Evolutionary conservation across 2,329 filamentous ascomycete genomes (phyloP), one percentile per base, ranked within the genome.

Genomic region (Myriosclerotinia scirpicola): DNA sequence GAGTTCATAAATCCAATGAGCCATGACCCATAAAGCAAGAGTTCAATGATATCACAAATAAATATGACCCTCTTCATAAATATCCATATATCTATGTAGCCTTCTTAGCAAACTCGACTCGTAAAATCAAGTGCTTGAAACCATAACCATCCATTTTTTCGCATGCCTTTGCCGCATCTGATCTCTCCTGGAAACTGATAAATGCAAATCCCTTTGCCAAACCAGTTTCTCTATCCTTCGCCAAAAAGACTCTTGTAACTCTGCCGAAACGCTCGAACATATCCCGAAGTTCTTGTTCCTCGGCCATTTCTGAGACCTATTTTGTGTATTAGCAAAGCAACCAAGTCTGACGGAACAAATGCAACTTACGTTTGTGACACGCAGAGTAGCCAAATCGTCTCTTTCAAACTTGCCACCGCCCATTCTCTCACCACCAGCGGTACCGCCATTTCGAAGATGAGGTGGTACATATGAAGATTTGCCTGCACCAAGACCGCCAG

Each of bases 161-260:
- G 82, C 92, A 96, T 52, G 95, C 95, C 82, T 90, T 91, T 74
- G 91, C 91, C 73, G 95, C 95, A 80, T 99, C 95, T 73, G 84
- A 80, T 73, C 95, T 85, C 79, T 99, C 95, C 68, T 90, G 91
- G 77, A 95, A 99, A 80, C 92, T 96, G 84, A 99, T 96, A 80
- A 99, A 99, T 36, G 96, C 96, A 79, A 99, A 99, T 70, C 95
- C 95, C 87, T 99, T 99, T 74, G 95, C 95, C 78, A 94, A 83
- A 69, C 93, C 92, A 52, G 95, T 99, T 76, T 99, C 95, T 78
- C 95, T 85, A 82, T 99, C 95, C 85, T 97, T 98, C 75, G 95
- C 95, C 76, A 99, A 81, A 85, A 99, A 99, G 61, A 99, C 95
- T 79, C 95, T 89, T 67, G 94, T 98, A 77, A 99, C 95, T 73